Evolutionary conservation across 202 grass and related monocot genomes (phyloP).

Genomic region (Panicum virgatum): DNA sequence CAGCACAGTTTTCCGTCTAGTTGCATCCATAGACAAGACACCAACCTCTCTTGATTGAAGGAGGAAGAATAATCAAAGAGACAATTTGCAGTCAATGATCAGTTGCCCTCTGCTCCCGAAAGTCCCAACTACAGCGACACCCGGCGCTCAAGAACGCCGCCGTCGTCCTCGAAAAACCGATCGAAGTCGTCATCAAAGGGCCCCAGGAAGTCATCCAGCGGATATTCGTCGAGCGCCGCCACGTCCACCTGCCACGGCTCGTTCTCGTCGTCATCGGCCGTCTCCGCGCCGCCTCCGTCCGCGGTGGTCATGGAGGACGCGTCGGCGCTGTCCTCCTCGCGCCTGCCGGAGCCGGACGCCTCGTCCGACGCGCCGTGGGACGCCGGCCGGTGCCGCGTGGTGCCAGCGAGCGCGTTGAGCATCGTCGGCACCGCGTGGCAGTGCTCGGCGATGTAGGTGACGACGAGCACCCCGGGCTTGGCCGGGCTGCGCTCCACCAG

Average conservation of each 20-base stretch:
- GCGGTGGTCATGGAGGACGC: conserved; percentile 22
- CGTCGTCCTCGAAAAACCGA: neutral
- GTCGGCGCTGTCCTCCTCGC: conserved; percentile 28
- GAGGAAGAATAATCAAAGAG: neutral
- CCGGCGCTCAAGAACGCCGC: conserved; percentile 5
- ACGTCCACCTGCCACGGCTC: conserved; percentile 26
- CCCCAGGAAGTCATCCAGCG: conserved; percentile 10
- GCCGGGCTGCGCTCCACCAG: conserved; percentile 73
- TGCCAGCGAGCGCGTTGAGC: conserved; percentile 58
- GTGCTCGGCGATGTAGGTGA: conserved; percentile 86
- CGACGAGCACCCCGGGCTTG: conserved; percentile 59
- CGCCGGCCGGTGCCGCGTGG: conserved; percentile 38
- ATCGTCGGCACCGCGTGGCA: conserved; percentile 69
- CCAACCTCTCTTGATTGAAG: neutral
- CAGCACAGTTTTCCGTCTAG: neutral
- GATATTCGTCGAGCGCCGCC: neutral
- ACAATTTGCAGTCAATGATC: neutral
- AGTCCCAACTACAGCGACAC: conserved; percentile 45
- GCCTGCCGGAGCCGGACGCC: neutral
- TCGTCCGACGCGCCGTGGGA: neutral
- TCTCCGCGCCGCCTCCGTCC: neutral
- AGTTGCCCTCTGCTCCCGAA: too few species aligned
- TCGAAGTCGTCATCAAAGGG: conserved; percentile 28
- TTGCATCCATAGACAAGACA: neutral
- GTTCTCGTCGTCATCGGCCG: conserved; percentile 1